A percentile compares a stretch with the other conserved stretches of the same genome.
These are phyloP conservation scores for Wickerhamomyces alni DNA, from an alignment of 805 yeast species.

Conservation along the genomic window DNA sequence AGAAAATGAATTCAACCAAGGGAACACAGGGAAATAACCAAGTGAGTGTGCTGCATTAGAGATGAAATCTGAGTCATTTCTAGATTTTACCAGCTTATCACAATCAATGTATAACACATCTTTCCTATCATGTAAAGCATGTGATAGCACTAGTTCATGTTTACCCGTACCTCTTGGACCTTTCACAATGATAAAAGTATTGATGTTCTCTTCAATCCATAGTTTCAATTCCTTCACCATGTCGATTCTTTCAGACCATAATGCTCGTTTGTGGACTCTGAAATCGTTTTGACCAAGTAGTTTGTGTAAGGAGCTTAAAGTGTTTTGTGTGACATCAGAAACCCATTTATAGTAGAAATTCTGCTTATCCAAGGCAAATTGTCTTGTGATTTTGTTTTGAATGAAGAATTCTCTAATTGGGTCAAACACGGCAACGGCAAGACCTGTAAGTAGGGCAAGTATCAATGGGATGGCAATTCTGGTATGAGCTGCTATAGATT, in stretches of 20 bases:
- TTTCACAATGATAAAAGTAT: conserved; percentile 80
- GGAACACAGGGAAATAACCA: conserved; percentile 91
- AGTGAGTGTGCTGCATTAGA: conserved; percentile 64
- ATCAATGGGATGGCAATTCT: conserved; percentile 76
- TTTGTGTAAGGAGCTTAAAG: conserved; percentile 30
- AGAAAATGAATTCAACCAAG: conserved; percentile 82
- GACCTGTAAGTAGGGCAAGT: conserved; percentile 70
- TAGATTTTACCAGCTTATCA: conserved; percentile 62
- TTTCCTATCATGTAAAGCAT: conserved; percentile 53
- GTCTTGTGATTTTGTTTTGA: conserved; percentile 62
- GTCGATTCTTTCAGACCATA: conserved; percentile 71
- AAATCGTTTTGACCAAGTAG: conserved; percentile 26
- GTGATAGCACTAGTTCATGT: conserved; percentile 64
- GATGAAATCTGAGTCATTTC: conserved; percentile 68
- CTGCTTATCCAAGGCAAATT: conserved; percentile 46
- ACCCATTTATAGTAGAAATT: conserved; percentile 31
- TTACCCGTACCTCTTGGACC: conserved; percentile 98
- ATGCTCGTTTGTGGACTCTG: conserved; percentile 23
- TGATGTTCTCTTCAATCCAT: conserved; percentile 85
- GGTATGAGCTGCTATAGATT: conserved; percentile 67
- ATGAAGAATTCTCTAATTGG: conserved; percentile 85
- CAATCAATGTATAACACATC: conserved; percentile 74
- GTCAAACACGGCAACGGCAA: conserved; percentile 84
- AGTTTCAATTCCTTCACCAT: conserved; percentile 61
- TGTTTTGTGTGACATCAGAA: conserved; percentile 21